phyloP scores from a whole-genome alignment of 257 asterid species.

The Capsicum pubescens region DNA sequence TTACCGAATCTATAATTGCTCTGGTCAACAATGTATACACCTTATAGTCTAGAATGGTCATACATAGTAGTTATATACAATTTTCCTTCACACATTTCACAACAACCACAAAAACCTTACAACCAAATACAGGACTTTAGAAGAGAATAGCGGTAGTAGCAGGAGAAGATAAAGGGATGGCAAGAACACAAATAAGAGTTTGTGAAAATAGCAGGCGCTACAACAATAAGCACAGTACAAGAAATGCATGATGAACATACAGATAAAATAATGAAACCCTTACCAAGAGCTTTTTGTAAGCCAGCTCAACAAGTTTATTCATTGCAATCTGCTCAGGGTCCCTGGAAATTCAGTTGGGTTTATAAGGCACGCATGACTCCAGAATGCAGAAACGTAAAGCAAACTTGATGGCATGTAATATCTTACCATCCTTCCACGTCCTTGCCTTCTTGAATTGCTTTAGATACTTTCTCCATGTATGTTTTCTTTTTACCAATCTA shows the following conservation, averaged over 20 bases:
- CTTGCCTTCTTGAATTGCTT: slow-evolving; percentile 64
- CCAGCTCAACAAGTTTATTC: slow-evolving; percentile 77
- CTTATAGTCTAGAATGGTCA: background rate
- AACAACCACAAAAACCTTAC: slow-evolving; percentile 9
- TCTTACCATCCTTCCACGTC: slow-evolving; percentile 58
- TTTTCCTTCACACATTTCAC: background rate
- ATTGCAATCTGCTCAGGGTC: slow-evolving; percentile 86
- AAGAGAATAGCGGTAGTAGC: slow-evolving; percentile 16
- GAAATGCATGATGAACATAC: background rate
- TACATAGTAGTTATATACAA: background rate
- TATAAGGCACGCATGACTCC: slow-evolving; percentile 16
- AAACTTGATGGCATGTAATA: slow-evolving; percentile 25
- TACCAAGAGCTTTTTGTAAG: slow-evolving; percentile 85
- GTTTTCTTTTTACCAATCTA: slow-evolving; percentile 71
- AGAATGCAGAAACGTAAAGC: slow-evolving; percentile 23
- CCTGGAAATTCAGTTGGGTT: slow-evolving; percentile 52
- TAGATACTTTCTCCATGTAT: slow-evolving; percentile 58
- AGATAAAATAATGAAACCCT: slow-evolving; percentile 32
- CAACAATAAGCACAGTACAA: slow-evolving; percentile 15
- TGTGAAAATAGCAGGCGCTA: background rate
- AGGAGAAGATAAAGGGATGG: background rate
- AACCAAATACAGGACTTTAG: slow-evolving; percentile 6
- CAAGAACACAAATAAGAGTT: slow-evolving; percentile 22
- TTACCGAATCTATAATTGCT: background rate
- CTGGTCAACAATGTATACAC: background rate